These are phyloP conservation scores for Grammothele lineata DNA, from an alignment of 768 basidiomycete genomes.

Conservation along the genomic window DNA sequence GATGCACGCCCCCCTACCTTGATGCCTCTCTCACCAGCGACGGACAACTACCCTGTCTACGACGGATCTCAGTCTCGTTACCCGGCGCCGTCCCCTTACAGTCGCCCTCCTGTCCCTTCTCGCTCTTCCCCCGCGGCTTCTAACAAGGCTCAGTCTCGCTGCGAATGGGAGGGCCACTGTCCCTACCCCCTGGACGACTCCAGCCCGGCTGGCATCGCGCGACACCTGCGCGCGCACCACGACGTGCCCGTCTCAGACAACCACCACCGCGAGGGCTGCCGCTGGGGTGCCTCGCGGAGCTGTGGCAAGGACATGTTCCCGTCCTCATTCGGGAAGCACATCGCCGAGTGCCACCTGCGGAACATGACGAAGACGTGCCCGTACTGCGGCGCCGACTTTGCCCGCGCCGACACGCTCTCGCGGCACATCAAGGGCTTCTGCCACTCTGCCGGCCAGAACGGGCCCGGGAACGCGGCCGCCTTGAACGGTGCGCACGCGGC, in stretches of 20 bases:
- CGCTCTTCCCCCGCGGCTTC: no score
- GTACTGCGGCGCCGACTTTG: conserved; percentile 16
- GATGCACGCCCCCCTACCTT: no score
- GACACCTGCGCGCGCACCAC: conserved; percentile 16
- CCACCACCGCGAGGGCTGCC: conserved; percentile 6
- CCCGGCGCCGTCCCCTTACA: no score
- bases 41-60: no score
- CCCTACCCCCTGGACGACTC: conserved; percentile 10
- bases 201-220: conserved; percentile 13
- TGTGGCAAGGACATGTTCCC: conserved; percentile 18
- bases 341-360: conserved; percentile 18
- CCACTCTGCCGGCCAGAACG: no score
- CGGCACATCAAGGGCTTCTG: conserved; percentile 21
- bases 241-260: conserved; percentile 12
- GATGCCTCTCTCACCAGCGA: no score
- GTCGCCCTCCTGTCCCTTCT: no score
- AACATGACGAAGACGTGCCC: conserved; percentile 13
- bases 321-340: conserved; percentile 18
- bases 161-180: conserved; percentile 11
- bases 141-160: background rate
- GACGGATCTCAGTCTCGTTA: no score
- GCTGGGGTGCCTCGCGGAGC: conserved; percentile 8
- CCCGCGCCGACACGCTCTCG: conserved; percentile 16
- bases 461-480: no score
- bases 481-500: background rate